Conservation (phyloP, 352 stramenopile species). For the Phytopythium ostracodes region DNA sequence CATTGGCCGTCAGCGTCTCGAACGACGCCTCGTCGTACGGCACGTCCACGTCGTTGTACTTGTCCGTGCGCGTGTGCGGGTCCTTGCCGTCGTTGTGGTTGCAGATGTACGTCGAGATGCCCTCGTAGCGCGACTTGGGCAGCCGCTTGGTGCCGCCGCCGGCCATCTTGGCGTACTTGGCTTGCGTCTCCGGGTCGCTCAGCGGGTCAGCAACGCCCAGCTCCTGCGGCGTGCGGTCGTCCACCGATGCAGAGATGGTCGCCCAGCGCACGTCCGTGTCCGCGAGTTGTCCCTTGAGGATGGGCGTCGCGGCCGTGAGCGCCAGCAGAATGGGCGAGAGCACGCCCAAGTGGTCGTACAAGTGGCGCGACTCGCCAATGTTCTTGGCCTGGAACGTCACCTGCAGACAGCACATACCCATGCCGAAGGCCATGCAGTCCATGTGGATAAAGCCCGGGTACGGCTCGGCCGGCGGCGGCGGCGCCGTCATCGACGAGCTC, state of each 20-base stretch:
- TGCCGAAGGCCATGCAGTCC: slow-evolving; percentile 99
- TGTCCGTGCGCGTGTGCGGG: slow-evolving; percentile 67
- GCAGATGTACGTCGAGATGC: slow-evolving; percentile 89
- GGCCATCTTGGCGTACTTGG: slow-evolving; percentile 90
- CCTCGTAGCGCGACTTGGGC: slow-evolving; percentile 94
- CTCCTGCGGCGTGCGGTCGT: slow-evolving; percentile 91
- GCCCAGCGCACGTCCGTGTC: slow-evolving; percentile 94
- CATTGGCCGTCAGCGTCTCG: slow-evolving; percentile 83
- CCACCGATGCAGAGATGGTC: slow-evolving; percentile 96
- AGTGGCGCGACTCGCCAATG: slow-evolving; percentile 96
- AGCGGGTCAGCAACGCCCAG: slow-evolving; percentile 38
- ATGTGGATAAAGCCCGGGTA: slow-evolving; percentile 95
- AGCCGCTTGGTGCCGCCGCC: slow-evolving; percentile 91
- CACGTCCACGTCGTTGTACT: slow-evolving; percentile 95
- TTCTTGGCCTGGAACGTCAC: slow-evolving; percentile 98
- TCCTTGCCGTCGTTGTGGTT: slow-evolving; percentile 86
- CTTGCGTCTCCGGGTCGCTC: slow-evolving; percentile 40
- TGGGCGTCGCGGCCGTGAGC: slow-evolving; percentile 97
- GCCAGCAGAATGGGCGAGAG: slow-evolving; percentile 98
- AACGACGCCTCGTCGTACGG: slow-evolving; percentile 94
- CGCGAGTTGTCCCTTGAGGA: slow-evolving; percentile 93
- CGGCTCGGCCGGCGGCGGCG: slow-evolving; percentile 60
- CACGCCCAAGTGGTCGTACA: slow-evolving; percentile 99
- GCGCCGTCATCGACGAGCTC: slow-evolving; percentile 39
- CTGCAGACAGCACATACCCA: slow-evolving; percentile 99